Conservation (phyloP, 192 early-diverging fungal genomes). For the Mortierella alpina region DNA sequence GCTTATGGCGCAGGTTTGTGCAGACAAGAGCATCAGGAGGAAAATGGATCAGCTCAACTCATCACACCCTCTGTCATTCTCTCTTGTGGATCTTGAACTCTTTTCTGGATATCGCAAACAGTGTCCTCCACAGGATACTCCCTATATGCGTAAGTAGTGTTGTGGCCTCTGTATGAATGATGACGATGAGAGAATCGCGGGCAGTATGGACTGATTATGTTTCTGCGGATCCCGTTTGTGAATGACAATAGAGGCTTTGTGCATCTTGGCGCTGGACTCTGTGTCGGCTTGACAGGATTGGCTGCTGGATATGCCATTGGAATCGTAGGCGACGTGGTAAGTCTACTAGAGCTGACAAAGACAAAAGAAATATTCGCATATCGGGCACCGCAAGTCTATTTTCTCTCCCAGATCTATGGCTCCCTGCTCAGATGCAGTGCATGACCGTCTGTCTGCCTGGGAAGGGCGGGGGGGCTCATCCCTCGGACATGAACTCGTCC, state of each 20-base stretch:
- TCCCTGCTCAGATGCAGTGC: not conserved
- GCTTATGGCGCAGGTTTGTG: not conserved
- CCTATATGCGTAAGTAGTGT: slow-evolving; percentile 57
- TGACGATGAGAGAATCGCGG: not conserved
- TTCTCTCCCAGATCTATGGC: not conserved
- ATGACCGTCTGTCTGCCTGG: not conserved
- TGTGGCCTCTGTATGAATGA: not conserved
- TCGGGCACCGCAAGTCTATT: not conserved
- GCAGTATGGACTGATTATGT: not conserved
- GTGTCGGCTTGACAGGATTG: slow-evolving; percentile 90
- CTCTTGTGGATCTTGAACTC: not conserved
- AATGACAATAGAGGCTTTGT: slow-evolving; percentile 79
- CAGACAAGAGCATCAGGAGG: not conserved
- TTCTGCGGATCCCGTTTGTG: not conserved
- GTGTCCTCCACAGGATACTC: slow-evolving; percentile 42
- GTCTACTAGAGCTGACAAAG: slow-evolving; percentile 5
- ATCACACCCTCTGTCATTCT: not conserved
- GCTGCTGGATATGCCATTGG: slow-evolving; percentile 98
- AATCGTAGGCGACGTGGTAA: slow-evolving; percentile 92
- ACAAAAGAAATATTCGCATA: not conserved
- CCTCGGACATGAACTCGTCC: not conserved
- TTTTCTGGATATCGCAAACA: slow-evolving; percentile 1
- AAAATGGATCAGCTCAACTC: not conserved
- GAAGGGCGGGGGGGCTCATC: not conserved
- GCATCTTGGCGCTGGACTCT: slow-evolving; percentile 92